Percentiles rank a stretch among this genome's conserved stretches.
Evolutionary conservation across 1,284 basidiomycete genomes (phyloP).

Genomic region (Sanghuangporus baumii): DNA sequence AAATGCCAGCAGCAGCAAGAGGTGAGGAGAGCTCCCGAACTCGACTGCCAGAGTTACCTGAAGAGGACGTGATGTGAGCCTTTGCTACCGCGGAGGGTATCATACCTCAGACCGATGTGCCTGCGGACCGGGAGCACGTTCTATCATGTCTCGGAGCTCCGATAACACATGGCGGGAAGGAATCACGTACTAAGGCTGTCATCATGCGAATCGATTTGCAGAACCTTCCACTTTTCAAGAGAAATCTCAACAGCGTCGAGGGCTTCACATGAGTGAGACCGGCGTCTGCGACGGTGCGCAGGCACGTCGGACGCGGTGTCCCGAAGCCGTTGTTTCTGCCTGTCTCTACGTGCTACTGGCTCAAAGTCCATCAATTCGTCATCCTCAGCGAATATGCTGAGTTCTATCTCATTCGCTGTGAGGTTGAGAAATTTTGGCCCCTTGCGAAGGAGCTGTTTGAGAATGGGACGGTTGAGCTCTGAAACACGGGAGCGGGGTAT

Average conservation of each 20-base stretch:
- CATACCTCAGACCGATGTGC: not conserved
- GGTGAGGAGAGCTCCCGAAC: conserved; percentile 76
- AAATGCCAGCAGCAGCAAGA: conserved; percentile 73
- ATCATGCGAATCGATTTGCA: conserved; percentile 71
- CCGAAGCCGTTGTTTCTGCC: conserved; percentile 38
- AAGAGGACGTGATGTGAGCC: conserved; percentile 1
- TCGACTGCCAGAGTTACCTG: conserved; percentile 67
- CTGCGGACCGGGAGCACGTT: not conserved
- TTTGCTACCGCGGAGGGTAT: not conserved
- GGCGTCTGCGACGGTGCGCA: conserved; percentile 23
- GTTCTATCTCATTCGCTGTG: conserved; percentile 70
- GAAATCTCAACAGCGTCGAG: conserved; percentile 48
- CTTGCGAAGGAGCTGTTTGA: conserved; percentile 63
- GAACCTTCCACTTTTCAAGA: conserved; percentile 65
- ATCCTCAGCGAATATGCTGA: conserved; percentile 65
- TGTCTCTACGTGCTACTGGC: conserved; percentile 52
- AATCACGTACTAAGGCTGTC: conserved; percentile 49
- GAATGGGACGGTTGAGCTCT: conserved; percentile 52
- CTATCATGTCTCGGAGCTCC: not conserved
- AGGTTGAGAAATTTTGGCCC: conserved; percentile 64
- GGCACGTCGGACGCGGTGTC: conserved; percentile 28
- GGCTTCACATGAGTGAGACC: not conserved
- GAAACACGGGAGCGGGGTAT: conserved; percentile 61
- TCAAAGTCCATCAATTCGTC: conserved; percentile 54
- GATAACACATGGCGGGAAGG: not conserved